These are phyloP conservation scores for Drechslerella stenobrocha DNA, from an alignment of 2,329 filamentous ascomycete genomes.

Conservation along the genomic window DNA sequence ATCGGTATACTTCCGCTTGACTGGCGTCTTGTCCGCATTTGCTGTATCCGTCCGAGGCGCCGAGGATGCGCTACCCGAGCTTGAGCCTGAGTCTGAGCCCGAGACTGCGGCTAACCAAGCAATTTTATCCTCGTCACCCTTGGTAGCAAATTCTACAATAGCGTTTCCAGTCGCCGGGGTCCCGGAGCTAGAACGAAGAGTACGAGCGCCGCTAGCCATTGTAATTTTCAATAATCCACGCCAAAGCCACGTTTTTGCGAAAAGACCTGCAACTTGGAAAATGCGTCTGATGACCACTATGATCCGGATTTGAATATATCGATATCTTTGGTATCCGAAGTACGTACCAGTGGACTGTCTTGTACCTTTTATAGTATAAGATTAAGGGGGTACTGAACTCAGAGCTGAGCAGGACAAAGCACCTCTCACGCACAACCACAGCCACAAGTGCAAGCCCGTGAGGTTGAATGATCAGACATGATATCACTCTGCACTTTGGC, in stretches of 20 bases:
- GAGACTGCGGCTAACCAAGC: constrained; percentile 4
- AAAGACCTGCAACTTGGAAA: too few relatives aligned
- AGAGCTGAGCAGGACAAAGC: background rate
- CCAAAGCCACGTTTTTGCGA: too few relatives aligned
- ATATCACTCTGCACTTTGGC: background rate
- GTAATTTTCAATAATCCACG: constrained; percentile 1
- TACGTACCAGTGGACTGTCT: too few relatives aligned
- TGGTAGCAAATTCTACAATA: constrained; percentile 31
- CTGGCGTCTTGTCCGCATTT: constrained; percentile 9
- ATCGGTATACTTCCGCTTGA: constrained; percentile 36
- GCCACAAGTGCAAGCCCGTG: background rate
- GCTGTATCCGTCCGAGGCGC: background rate
- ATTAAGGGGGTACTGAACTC: background rate
- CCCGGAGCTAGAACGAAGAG: constrained; percentile 23
- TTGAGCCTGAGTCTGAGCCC: too few relatives aligned
- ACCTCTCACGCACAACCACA: background rate
- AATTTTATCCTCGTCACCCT: constrained; percentile 34
- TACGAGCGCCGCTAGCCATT: constrained; percentile 5
- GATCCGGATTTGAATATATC: too few relatives aligned
- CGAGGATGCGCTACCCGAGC: background rate
- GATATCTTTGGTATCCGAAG: too few relatives aligned
- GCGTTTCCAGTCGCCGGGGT: constrained; percentile 32
- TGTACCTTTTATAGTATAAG: background rate
- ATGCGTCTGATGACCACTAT: too few relatives aligned
- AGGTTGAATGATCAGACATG: background rate